Conservation (phyloP, 352 stramenopile genomes). For the Globisporangium radiosum region DNA sequence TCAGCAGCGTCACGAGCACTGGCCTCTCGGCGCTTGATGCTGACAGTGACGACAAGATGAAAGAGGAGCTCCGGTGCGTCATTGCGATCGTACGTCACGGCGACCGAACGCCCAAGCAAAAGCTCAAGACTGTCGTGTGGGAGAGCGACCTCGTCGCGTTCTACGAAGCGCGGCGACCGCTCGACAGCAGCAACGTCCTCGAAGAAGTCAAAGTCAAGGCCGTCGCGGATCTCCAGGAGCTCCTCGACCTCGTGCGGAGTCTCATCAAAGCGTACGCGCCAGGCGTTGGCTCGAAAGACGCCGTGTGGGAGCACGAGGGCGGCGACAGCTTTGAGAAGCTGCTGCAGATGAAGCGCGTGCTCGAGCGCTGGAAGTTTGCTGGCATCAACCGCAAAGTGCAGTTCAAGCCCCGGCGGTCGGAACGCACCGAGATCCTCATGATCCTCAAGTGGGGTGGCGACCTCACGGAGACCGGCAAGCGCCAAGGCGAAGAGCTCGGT, state of each 20-base stretch:
- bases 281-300: conserved; percentile 70
- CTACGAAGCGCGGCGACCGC: conserved; percentile 55
- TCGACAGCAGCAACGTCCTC: conserved; percentile 48
- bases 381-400: conserved; percentile 97
- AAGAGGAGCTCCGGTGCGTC: conserved; percentile 97
- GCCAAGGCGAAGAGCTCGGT: conserved; percentile 94
- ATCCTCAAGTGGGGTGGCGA: conserved; percentile 99
- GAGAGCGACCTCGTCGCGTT: conserved; percentile 82
- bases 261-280: conserved; percentile 81
- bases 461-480: conserved; percentile 96
- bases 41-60: conserved; percentile 50
- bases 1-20: conserved; percentile 47
- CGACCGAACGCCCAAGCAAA: conserved; percentile 99
- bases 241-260: conserved; percentile 72
- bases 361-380: conserved; percentile 95
- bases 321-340: conserved; percentile 91
- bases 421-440: conserved; percentile 89
- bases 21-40: conserved; percentile 8
- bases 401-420: conserved; percentile 73
- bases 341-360: conserved; percentile 93
- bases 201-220: conserved; percentile 85
- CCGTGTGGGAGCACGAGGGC: conserved; percentile 80
- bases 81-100: conserved; percentile 98
- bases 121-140: conserved; percentile 93
- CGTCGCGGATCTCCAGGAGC: conserved; percentile 70